Percentiles rank a stretch among this genome's conserved stretches.
Evolutionary conservation across 2,329 filamentous ascomycete genomes (phyloP).

Genomic region (Pestalotiopsis fici): DNA sequence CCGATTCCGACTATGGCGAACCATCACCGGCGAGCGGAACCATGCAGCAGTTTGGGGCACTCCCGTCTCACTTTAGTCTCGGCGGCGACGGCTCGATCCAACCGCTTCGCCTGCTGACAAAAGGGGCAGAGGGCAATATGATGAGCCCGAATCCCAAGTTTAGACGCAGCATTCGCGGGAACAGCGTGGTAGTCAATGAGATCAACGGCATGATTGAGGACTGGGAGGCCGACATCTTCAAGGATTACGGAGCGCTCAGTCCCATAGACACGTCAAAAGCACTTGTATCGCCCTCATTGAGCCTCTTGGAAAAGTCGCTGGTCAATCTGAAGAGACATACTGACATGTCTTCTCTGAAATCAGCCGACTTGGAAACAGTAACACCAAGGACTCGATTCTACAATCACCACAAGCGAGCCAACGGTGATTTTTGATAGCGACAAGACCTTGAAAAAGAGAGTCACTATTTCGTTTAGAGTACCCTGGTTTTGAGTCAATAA

Average conservation of each 20-base stretch:
- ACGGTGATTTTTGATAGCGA: background rate
- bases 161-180: background rate
- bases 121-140: background rate
- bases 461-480: background rate
- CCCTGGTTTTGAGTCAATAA: background rate
- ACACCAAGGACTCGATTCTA: conserved; percentile 1
- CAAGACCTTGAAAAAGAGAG: background rate
- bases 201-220: background rate
- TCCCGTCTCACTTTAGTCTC: background rate
- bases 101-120: background rate
- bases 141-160: background rate
- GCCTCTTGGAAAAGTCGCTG: background rate
- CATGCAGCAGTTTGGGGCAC: background rate
- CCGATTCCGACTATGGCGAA: background rate
- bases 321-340: background rate
- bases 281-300: background rate
- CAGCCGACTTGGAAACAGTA: background rate
- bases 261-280: background rate
- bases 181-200: background rate
- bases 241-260: background rate
- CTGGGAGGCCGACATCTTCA: conserved; percentile 3
- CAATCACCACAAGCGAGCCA: background rate
- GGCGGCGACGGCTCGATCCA: background rate
- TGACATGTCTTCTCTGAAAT: background rate
- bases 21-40: background rate